Evolutionary conservation across 2,329 filamentous ascomycete species (phyloP).

Genomic region (Neophaeococcomyces aloes): DNA sequence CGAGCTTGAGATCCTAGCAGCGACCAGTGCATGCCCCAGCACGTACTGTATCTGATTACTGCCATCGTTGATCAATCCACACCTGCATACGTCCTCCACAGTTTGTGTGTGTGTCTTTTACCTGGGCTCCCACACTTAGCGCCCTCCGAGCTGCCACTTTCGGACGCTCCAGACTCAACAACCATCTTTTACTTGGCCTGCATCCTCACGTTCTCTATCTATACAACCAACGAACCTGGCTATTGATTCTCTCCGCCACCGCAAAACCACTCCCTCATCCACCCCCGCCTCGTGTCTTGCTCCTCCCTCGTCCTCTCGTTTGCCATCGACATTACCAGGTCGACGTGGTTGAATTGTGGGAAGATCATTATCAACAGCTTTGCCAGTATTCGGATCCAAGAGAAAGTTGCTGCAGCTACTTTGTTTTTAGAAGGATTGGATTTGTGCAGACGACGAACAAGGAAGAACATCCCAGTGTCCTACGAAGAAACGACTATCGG

Average conservation of each 20-base stretch:
- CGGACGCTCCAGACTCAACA: conserved; percentile 3
- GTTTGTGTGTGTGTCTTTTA: too few relatives aligned
- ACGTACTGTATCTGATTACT: too few relatives aligned
- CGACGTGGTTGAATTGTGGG: neutral
- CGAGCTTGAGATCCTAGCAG: too few relatives aligned
- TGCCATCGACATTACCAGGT: conserved; percentile 3
- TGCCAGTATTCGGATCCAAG: neutral
- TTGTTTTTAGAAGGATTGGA: neutral
- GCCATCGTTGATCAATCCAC: too few relatives aligned
- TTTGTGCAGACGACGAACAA: neutral
- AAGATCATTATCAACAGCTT: neutral
- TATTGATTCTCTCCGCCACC: neutral
- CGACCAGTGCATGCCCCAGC: too few relatives aligned
- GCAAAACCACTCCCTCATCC: neutral
- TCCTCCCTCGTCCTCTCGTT: conserved; percentile 1
- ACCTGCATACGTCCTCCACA: too few relatives aligned
- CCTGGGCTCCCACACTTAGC: too few relatives aligned
- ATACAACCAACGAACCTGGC: conserved; percentile 2
- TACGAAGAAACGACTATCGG: too few relatives aligned
- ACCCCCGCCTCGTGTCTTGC: neutral
- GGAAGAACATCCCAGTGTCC: neutral
- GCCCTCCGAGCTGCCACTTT: neutral
- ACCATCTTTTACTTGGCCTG: neutral
- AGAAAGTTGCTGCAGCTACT: neutral
- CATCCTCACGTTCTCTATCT: neutral